Conservation (phyloP, 2,329 filamentous ascomycete genomes). For the Epichloe sibirici region DNA sequence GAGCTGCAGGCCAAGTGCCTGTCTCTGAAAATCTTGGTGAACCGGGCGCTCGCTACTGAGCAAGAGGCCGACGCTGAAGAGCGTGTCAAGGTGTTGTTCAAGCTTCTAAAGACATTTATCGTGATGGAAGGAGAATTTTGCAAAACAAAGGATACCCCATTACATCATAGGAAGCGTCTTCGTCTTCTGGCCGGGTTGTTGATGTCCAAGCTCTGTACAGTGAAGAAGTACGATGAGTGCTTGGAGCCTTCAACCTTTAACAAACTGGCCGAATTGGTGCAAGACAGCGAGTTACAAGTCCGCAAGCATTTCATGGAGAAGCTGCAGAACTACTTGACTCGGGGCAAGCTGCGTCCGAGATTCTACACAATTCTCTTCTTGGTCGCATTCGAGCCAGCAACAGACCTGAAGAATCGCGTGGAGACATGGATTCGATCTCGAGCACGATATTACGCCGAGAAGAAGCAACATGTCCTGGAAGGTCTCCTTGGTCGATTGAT, state of each 20-base stretch:
- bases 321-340: constrained; percentile 80
- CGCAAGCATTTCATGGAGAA: constrained; percentile 70
- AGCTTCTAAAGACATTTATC: constrained; percentile 66
- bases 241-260: constrained; percentile 68
- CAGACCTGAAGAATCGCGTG: constrained; percentile 59
- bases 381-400: constrained; percentile 76
- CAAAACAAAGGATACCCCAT: constrained; percentile 62
- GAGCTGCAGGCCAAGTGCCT: constrained; percentile 75
- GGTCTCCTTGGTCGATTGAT: constrained; percentile 70
- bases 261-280: constrained; percentile 64
- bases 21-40: constrained; percentile 76
- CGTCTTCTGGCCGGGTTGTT: constrained; percentile 71
- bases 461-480: constrained; percentile 58
- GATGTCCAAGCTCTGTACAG: constrained; percentile 71
- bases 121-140: constrained; percentile 67
- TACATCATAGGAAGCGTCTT: constrained; percentile 67
- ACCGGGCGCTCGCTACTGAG: constrained; percentile 57
- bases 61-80: constrained; percentile 42
- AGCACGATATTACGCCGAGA: constrained; percentile 49
- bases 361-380: constrained; percentile 89
- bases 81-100: constrained; percentile 58
- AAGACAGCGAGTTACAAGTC: constrained; percentile 64
- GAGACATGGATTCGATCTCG: constrained; percentile 85
- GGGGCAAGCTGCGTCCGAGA: constrained; percentile 54
- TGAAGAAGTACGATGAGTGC: constrained; percentile 63